Base-by-base conservation (phyloP, 768 basidiomycete species). In the Psilocybe sp. region DNA sequence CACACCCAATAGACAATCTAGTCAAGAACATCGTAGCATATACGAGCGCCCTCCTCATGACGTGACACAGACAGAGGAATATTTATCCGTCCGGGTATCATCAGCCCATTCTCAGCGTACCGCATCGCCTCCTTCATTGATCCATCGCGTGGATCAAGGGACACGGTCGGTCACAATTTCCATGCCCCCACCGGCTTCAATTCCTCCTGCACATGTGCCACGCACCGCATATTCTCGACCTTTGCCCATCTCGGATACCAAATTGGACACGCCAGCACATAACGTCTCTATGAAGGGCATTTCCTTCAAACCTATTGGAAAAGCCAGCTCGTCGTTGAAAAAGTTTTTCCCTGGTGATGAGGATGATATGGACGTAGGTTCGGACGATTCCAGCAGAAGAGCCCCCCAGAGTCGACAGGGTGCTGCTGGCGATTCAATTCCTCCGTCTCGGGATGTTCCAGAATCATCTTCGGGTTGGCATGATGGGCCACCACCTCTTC, bases 301-400 rank as follows among this genome's bases (percentile, higher is more conserved):
- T 1, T 81, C 84, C 11, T 87, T 89, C 66, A 87, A 80, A 58
- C 86, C 88, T 4, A 86, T 89, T 19, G 79, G 75, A 5, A 73
- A 78, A 54, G 51, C 68, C 48, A 77, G 69, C 59, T 76, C 79
- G 32, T 78, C 84, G 14, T 71, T 94, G 41, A 87, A 85, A 64
- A 78, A 75, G 58, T 93, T 93, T 68, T 94, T 94, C 62, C 90
- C 91, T 16, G 81, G 78, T 1, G 89, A 92, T 44, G 89, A 92
- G 16, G 87, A 89, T 15, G 87, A 89, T 33, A 75, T 80, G 56
- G 73, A 76, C 31, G 58, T 61, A 46, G 63, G 62, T 28, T 51
- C 62, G n/a, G 60, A 65, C 38, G 41, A 53, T 31, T 52, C 49
- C 31, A 40, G 50, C 51, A 46, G 46, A 16, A 32, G 42, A 23